phyloP scores from a whole-genome alignment of 495 filamentous ascomycete species.

The Penicillium taxi region DNA sequence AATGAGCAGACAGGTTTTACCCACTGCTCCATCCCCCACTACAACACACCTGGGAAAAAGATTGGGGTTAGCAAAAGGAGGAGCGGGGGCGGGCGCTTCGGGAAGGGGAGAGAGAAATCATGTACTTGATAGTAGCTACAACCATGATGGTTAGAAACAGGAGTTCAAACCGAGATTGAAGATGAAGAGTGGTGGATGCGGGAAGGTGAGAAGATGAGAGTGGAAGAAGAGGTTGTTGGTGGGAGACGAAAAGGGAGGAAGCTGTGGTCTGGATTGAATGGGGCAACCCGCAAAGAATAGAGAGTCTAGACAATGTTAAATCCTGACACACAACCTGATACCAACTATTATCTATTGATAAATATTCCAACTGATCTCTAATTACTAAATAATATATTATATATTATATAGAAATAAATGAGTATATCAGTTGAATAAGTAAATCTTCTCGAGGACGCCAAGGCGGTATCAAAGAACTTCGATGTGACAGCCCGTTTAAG shows the following conservation, averaged over 20 bases:
- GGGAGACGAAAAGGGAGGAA: constrained; percentile 21
- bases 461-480: too few relatives aligned
- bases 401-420: too few relatives aligned
- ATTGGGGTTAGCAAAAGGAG: constrained; percentile 20
- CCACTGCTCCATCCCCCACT: constrained; percentile 97
- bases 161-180: constrained; percentile 5
- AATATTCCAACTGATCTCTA: too few relatives aligned
- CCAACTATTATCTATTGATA: too few relatives aligned
- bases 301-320: constrained; percentile 18
- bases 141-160: constrained; percentile 25
- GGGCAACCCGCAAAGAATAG: constrained; percentile 23
- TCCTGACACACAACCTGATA: neutral
- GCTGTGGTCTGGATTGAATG: constrained; percentile 27
- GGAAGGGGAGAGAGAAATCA: constrained; percentile 14
- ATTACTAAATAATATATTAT: too few relatives aligned
- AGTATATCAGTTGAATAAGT: too few relatives aligned
- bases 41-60: constrained; percentile 82
- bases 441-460: too few relatives aligned
- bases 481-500: too few relatives aligned
- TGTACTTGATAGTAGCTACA: constrained; percentile 36
- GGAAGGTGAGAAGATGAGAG: constrained; percentile 4
- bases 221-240: constrained; percentile 6
- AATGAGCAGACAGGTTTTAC: constrained; percentile 97
- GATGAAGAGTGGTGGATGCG: constrained; percentile 1
- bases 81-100: constrained; percentile 11